Evolutionary conservation across 1,284 basidiomycete genomes (phyloP), one percentile per base, ranked within the genome.

Genomic region (Leccinum pachyderme): DNA sequence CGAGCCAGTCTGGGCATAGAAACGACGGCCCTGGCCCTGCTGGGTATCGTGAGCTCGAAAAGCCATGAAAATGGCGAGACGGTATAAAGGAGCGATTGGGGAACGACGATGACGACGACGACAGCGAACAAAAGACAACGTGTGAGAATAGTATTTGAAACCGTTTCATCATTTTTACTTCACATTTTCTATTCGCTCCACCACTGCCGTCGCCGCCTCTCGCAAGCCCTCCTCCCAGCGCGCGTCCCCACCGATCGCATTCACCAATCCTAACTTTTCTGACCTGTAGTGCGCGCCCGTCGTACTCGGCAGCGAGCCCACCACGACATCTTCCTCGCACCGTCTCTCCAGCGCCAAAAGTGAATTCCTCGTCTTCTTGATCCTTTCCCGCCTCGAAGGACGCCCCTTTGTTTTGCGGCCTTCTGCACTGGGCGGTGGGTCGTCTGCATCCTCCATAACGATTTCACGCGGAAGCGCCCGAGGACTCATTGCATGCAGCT

Each of bases 391-490:
- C 62, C 77, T 84, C 7, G 85, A 80, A 0, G 86, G 86, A 0
- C 88, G 78, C 4, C 89, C 88, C 64, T 79, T 84, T 66, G 86
- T 83, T 68, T 81, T 84, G 15, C 59, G 61, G 48, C 47, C 47
- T 25, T 33, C 31, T 15, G 3, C 31, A 41, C 58, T 22, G 43
- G 52, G 49, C 39, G 63, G 37, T 7, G 5, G 18, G 18, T 39
- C 37, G 37, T 39, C 57, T 0, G 48, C 51, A 7, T 67, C 69
- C 49, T 76, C 75, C 5, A 78, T 69, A 53, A 82, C 81, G 8
- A 82, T 69, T 62, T 89, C 87, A 24, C 86, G 79, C 11, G 88
- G 89, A 7, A 91, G 72, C 15, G 69, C 68, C 24, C 82, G 76
- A 1, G 88, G 87, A 61, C 81, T 82, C 61, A 81, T 72, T 0